These are phyloP conservation scores for Inonotus obliquus DNA, from an alignment of 1,284 basidiomycete species.

Conservation along the genomic window DNA sequence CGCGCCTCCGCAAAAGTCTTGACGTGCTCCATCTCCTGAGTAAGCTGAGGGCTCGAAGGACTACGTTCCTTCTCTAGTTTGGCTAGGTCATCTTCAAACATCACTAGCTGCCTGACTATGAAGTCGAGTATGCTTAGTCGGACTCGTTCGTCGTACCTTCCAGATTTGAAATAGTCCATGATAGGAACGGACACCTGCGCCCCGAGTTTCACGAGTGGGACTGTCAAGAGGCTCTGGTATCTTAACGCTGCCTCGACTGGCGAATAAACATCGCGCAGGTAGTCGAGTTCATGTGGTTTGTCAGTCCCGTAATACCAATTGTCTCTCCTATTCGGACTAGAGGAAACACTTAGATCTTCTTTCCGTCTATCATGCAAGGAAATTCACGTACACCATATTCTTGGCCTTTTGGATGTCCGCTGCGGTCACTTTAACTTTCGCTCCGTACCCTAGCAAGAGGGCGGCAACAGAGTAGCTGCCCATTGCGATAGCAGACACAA, in stretches of 20 bases:
- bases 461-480: constrained; percentile 36
- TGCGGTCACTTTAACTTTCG: constrained; percentile 30
- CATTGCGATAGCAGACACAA: constrained; percentile 33
- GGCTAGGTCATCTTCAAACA: constrained; percentile 24
- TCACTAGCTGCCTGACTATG: constrained; percentile 30
- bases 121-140: constrained; percentile 37
- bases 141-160: constrained; percentile 14
- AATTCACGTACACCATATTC: constrained; percentile 20
- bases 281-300: constrained; percentile 18
- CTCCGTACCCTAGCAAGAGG: constrained; percentile 38
- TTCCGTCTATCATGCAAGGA: no score
- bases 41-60: not conserved
- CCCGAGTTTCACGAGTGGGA: constrained; percentile 40
- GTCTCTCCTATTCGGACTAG: not conserved
- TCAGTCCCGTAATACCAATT: not conserved
- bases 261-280: constrained; percentile 25
- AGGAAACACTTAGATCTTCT: not conserved
- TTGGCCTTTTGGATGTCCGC: constrained; percentile 30
- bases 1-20: constrained; percentile 11
- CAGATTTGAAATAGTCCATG: constrained; percentile 23
- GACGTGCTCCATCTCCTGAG: not conserved
- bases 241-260: constrained; percentile 42
- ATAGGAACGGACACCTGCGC: constrained; percentile 36
- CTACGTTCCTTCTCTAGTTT: constrained; percentile 12
- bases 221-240: constrained; percentile 36